Evolutionary conservation across 495 filamentous ascomycete species (phyloP).

Genomic region (Penicillium cataractarum): DNA sequence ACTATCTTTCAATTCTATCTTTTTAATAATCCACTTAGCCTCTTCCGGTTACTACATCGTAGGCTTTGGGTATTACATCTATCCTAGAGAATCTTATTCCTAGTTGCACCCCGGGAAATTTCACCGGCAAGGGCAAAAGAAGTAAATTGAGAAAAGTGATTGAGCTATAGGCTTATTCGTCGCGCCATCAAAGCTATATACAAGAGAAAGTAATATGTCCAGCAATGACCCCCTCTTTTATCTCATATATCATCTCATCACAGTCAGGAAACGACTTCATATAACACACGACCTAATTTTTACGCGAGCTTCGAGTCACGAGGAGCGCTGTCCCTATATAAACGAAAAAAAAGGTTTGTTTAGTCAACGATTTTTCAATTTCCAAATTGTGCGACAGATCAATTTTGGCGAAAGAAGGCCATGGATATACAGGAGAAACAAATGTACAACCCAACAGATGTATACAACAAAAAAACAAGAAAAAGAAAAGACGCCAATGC

Average conservation of each 20-base stretch:
- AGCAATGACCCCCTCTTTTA: not conserved
- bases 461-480: constrained; percentile 10
- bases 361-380: constrained; percentile 10
- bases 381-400: not conserved
- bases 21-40: not conserved
- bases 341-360: not conserved
- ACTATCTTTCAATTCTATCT: not conserved
- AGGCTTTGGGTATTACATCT: not conserved
- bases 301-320: constrained; percentile 18
- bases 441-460: not conserved
- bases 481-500: constrained; percentile 3
- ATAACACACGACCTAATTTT: not conserved
- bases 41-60: not conserved
- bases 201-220: constrained; percentile 7
- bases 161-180: not conserved
- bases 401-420: constrained; percentile 5
- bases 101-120: too few relatives aligned
- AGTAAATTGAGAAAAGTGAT: not conserved
- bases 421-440: constrained; percentile 16
- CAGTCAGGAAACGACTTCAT: not conserved
- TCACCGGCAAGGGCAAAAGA: too few relatives aligned
- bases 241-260: not conserved
- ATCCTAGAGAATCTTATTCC: not conserved
- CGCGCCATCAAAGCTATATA: constrained; percentile 2
- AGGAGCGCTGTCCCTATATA: constrained; percentile 8